Evolutionary conservation across 345 rosid species (phyloP).

Genomic region (Citrus medica): DNA sequence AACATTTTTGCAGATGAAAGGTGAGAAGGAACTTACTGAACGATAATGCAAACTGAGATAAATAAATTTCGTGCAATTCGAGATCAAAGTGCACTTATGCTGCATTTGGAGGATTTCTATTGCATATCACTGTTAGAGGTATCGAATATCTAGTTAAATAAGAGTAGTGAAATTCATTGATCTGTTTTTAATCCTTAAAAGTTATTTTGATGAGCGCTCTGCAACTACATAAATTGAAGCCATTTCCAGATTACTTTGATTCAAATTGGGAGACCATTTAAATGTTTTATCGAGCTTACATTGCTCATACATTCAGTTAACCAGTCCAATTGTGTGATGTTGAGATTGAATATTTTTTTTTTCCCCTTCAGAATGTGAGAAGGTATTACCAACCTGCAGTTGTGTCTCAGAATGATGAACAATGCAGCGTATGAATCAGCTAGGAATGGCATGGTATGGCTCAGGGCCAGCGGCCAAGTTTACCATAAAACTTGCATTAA

Average conservation of each 20-base stretch:
- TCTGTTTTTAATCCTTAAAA: too few relatives aligned
- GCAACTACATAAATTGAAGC: not conserved
- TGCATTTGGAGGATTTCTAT: conserved; percentile 97
- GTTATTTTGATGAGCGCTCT: too few relatives aligned
- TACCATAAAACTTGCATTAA: not conserved
- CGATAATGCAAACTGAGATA: conserved; percentile 85
- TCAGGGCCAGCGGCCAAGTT: not conserved
- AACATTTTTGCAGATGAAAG: conserved; percentile 70
- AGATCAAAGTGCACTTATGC: conserved; percentile 94
- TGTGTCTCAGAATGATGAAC: conserved; percentile 18
- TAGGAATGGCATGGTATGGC: not conserved
- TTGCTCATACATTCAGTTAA: not conserved
- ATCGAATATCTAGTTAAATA: not conserved
- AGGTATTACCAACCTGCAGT: conserved; percentile 40
- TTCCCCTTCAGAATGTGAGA: conserved; percentile 57
- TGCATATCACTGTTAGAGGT: conserved; percentile 89
- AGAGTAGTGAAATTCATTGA: too few relatives aligned
- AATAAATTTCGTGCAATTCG: conserved; percentile 82
- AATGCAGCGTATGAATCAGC: conserved; percentile 13
- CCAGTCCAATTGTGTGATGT: not conserved
- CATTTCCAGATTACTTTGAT: not conserved
- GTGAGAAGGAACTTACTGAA: conserved; percentile 87
- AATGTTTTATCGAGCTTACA: not conserved
- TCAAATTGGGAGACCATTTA: too few relatives aligned
- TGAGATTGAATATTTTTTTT: not conserved